phyloP scores from a whole-genome alignment of 371 early-diverging fungal species.

The Encephalitozoon intestinalis region DNA sequence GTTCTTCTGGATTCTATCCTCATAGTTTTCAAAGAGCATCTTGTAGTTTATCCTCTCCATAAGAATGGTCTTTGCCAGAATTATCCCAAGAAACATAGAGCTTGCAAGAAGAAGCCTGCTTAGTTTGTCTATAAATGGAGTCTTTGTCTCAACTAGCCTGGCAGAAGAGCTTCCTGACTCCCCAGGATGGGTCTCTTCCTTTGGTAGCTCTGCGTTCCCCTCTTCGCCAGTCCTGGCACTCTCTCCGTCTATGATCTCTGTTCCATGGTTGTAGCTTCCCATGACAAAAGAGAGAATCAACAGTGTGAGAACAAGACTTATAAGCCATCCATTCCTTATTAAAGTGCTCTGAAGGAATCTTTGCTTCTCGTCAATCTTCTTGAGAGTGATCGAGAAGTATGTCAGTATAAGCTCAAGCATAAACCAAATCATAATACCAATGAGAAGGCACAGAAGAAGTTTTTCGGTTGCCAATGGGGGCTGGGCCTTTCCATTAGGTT shows the following conservation, averaged over 20 bases:
- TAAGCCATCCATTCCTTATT: not conserved
- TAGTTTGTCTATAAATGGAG: not conserved
- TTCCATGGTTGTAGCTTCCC: not conserved
- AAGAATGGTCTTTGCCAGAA: conserved; percentile 24
- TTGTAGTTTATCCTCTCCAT: conserved; percentile 28
- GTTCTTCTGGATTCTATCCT: conserved; percentile 35
- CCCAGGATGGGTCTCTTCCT: not conserved
- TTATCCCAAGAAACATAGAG: not conserved
- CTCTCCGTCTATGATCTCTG: not conserved
- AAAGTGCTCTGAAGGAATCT: not conserved
- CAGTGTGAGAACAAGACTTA: not conserved
- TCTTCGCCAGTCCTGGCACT: not conserved
- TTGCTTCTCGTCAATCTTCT: not conserved
- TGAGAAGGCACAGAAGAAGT: not conserved
- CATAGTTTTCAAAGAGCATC: conserved; percentile 37
- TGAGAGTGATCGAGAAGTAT: not conserved
- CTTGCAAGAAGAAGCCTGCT: conserved; percentile 9
- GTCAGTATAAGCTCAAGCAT: not conserved
- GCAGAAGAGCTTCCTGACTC: not conserved
- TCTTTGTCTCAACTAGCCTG: too few relatives aligned
- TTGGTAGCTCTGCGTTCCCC: not conserved
- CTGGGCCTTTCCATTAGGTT: not conserved
- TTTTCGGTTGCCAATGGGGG: not conserved
- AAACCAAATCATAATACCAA: not conserved
- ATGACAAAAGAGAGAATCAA: not conserved